phyloP scores from a whole-genome alignment of 2,329 filamentous ascomycete species.

The Tolypocladium paradoxum region DNA sequence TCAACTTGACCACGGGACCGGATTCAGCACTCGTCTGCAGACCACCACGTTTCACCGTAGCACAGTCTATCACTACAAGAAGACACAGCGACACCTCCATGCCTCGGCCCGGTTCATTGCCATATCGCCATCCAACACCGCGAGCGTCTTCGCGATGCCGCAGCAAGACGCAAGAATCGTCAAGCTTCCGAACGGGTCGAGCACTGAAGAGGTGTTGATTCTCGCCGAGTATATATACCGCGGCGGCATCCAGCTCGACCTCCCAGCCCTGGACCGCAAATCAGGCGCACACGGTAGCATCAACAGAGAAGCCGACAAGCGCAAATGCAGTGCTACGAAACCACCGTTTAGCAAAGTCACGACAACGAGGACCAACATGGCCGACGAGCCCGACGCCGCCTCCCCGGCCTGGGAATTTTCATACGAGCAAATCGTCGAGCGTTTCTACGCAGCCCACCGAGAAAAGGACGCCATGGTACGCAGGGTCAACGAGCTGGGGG shows the following conservation, averaged over 20 bases:
- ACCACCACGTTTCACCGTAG: not conserved
- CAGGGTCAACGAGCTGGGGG: not conserved
- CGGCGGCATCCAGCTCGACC: not conserved
- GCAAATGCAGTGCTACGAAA: not conserved
- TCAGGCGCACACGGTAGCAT: not conserved
- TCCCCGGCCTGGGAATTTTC: not conserved
- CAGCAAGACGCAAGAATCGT: not conserved
- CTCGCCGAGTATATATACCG: not conserved
- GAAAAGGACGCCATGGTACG: slow-evolving; percentile 4
- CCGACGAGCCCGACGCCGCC: not conserved
- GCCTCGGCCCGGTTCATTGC: not conserved
- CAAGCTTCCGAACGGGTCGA: not conserved
- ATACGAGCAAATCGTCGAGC: not conserved
- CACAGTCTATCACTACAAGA: not conserved
- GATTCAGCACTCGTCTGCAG: not conserved
- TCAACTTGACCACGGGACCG: not conserved
- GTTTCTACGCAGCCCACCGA: not conserved
- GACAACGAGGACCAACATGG: not conserved
- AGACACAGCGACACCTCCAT: not conserved
- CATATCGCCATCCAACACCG: too few species aligned
- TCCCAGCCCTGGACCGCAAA: not conserved
- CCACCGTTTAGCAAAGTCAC: not conserved
- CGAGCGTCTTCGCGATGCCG: not conserved
- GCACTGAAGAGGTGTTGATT: not conserved
- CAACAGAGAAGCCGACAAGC: not conserved